These are phyloP conservation scores for Blastocystis sp. DNA, from an alignment of 352 stramenopile genomes.

Conservation along the genomic window DNA sequence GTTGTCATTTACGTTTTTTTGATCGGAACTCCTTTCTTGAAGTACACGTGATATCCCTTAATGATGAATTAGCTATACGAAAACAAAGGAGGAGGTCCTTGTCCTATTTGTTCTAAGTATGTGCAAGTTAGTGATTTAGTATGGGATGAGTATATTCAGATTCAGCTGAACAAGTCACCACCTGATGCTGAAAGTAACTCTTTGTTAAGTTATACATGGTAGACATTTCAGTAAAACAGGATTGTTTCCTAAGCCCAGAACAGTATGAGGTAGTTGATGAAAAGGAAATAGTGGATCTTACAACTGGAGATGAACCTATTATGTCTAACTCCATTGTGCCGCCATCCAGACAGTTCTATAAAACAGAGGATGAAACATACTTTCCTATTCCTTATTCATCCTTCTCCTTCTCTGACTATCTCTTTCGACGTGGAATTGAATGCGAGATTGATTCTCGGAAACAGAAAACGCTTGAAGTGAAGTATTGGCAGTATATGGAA, in stretches of 20 bases:
- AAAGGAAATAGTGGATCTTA: neutral
- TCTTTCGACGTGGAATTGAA: neutral
- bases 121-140: neutral
- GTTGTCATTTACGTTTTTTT: constrained; percentile 22
- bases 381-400: neutral
- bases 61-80: neutral
- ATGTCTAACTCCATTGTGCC: neutral
- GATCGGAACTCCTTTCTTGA: constrained; percentile 19
- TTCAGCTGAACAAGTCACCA: neutral
- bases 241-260: neutral
- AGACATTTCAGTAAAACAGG: constrained; percentile 23
- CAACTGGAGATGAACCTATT: neutral
- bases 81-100: neutral
- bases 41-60: neutral
- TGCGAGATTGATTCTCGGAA: neutral
- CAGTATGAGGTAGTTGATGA: neutral
- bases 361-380: constrained; percentile 15
- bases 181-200: neutral
- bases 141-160: neutral
- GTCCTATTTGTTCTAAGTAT: constrained; percentile 2
- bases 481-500: constrained; percentile 55
- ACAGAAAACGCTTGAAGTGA: neutral
- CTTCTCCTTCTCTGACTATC: neutral
- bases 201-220: neutral
- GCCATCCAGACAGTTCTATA: neutral